Evolutionary conservation across 2,329 filamentous ascomycete genomes (phyloP).

Genomic region (Helicocarpus griseus): DNA sequence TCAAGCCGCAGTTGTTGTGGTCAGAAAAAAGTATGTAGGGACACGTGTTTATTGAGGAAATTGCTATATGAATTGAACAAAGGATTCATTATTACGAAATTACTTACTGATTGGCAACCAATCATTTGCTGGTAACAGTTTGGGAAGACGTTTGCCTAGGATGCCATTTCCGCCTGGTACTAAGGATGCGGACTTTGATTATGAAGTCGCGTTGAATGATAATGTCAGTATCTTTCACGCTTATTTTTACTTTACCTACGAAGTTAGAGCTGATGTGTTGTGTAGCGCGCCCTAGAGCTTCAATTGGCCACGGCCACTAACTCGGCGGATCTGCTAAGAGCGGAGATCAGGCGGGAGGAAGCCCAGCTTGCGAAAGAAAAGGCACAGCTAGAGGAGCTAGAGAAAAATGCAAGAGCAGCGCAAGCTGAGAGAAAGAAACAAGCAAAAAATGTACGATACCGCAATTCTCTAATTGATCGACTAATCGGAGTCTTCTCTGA

Average conservation of each 20-base stretch:
- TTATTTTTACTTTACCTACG: constrained; percentile 9
- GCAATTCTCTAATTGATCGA: not conserved
- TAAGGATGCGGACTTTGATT: constrained; percentile 35
- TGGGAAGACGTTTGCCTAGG: constrained; percentile 32
- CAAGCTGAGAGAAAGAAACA: constrained; percentile 31
- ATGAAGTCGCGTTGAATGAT: constrained; percentile 34
- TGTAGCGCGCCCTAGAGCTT: constrained; percentile 28
- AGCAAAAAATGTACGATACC: constrained; percentile 27
- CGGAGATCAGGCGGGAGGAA: constrained; percentile 35
- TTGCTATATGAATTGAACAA: not conserved
- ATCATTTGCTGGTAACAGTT: constrained; percentile 16
- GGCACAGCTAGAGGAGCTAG: constrained; percentile 31
- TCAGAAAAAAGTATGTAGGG: constrained; percentile 32
- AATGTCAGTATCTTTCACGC: constrained; percentile 25
- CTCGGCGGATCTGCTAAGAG: constrained; percentile 30
- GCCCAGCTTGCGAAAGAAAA: constrained; percentile 31
- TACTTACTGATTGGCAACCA: not conserved
- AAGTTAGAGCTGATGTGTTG: not conserved
- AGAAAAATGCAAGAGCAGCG: constrained; percentile 33
- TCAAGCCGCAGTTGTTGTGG: constrained; percentile 30
- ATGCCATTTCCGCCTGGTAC: constrained; percentile 38
- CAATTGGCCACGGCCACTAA: constrained; percentile 31
- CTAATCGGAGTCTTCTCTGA: too few relatives aligned
- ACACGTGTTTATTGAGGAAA: not conserved
- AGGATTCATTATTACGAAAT: not conserved